A percentile compares a stretch with the other conserved stretches of the same genome.
phyloP scores from a whole-genome alignment of 2,329 filamentous ascomycete species.

The Mariannaea sp. region DNA sequence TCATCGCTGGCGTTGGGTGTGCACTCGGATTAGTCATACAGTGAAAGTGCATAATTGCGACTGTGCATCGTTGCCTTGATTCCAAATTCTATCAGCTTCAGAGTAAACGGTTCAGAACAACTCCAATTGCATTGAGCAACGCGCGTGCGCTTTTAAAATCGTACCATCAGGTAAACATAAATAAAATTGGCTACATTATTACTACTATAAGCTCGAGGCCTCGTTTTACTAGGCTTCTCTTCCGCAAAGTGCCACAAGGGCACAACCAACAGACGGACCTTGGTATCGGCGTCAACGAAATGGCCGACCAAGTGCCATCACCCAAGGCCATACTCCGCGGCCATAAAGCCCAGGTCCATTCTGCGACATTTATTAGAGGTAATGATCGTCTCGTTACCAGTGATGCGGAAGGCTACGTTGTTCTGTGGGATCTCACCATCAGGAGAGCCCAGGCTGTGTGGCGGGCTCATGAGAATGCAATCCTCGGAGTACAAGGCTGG shows the following conservation, averaged over 20 bases:
- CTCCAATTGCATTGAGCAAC: too few species aligned
- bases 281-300: conserved; percentile 21
- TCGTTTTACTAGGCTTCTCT: neutral
- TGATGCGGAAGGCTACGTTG: conserved; percentile 87
- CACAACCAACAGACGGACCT: neutral
- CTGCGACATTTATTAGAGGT: conserved; percentile 69
- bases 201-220: too few species aligned
- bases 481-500: conserved; percentile 77
- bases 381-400: conserved; percentile 83
- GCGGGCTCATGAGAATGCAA: conserved; percentile 78
- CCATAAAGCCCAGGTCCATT: conserved; percentile 80
- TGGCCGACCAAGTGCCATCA: conserved; percentile 40
- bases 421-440: conserved; percentile 82
- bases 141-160: too few species aligned
- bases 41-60: too few species aligned
- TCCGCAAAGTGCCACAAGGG: conserved; percentile 1
- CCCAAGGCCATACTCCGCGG: conserved; percentile 77
- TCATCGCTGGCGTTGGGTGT: too few species aligned
- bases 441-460: conserved; percentile 84
- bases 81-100: too few species aligned
- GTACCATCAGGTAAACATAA: too few species aligned
- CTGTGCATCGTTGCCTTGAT: too few species aligned
- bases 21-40: too few species aligned
- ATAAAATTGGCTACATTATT: too few species aligned
- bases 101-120: too few species aligned